phyloP scores from a whole-genome alignment of 805 yeast genomes.

The Blastobotrys terrestris region DNA sequence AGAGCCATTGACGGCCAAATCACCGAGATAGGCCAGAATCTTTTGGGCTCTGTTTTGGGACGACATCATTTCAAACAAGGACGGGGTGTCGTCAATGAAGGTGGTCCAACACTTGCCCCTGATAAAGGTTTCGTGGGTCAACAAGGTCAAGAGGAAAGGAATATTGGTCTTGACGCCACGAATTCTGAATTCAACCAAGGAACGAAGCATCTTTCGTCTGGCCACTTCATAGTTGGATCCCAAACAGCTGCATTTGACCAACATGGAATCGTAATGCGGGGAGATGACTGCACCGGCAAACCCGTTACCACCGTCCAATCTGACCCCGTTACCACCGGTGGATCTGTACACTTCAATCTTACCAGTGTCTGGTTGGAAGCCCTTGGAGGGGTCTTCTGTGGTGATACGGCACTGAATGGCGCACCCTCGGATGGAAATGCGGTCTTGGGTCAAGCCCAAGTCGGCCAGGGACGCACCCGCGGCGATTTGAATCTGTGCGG shows the following conservation, averaged over 20 bases:
- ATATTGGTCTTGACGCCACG: conserved; percentile 99
- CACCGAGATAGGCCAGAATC: conserved; percentile 83
- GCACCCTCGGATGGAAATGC: conserved; percentile 92
- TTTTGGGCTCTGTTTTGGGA: conserved; percentile 98
- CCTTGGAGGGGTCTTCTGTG: conserved; percentile 94
- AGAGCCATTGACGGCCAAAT: conserved; percentile 91
- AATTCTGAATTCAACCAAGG: conserved; percentile 94
- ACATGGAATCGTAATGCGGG: conserved; percentile 97
- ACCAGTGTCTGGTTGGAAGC: conserved; percentile 98
- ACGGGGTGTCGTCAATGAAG: conserved; percentile 96
- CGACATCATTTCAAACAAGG: conserved; percentile 85
- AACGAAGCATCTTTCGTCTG: conserved; percentile 94
- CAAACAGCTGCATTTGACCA: conserved; percentile 95
- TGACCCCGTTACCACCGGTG: conserved; percentile 98
- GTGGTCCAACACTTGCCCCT: conserved; percentile 95
- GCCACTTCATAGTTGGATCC: conserved; percentile 96
- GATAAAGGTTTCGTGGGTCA: conserved; percentile 85
- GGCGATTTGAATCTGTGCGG: conserved; percentile 98
- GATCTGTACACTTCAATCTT: conserved; percentile 96
- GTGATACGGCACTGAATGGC: conserved; percentile 99
- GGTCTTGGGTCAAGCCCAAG: conserved; percentile 88
- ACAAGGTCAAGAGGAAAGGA: conserved; percentile 85
- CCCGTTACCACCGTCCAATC: conserved; percentile 98
- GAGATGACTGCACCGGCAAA: conserved; percentile 95
- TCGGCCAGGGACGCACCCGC: conserved; percentile 95